phyloP scores from a whole-genome alignment of 306 rosid species.

The Cyclanthera cordifolia region DNA sequence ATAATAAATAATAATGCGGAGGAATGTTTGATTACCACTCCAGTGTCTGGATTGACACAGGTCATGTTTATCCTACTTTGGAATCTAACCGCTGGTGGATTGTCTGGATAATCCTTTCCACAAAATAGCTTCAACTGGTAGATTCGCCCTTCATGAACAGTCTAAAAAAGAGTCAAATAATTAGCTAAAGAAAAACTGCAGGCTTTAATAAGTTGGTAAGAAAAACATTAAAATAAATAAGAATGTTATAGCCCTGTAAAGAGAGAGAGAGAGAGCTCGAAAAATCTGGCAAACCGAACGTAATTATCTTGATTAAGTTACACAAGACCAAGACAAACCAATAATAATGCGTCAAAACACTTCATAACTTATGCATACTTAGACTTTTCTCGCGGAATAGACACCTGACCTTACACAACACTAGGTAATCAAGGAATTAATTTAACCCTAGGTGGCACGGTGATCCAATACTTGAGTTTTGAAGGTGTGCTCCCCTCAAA shows the following conservation, averaged over 20 bases:
- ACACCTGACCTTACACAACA: too few relatives aligned
- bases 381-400: too few relatives aligned
- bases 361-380: too few relatives aligned
- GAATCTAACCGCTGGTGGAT: slow-evolving; percentile 85
- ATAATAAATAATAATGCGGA: too few relatives aligned
- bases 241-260: background rate
- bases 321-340: slow-evolving; percentile 1
- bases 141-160: slow-evolving; percentile 93
- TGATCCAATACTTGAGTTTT: too few relatives aligned
- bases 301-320: too few relatives aligned
- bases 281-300: too few relatives aligned
- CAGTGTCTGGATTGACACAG: slow-evolving; percentile 74
- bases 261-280: too few relatives aligned
- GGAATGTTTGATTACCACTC: slow-evolving; percentile 44
- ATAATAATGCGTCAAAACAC: background rate
- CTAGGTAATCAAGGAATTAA: too few relatives aligned
- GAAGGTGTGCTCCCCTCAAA: too few relatives aligned
- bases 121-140: slow-evolving; percentile 90
- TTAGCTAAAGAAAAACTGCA: background rate
- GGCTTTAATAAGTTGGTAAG: background rate
- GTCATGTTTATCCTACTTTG: slow-evolving; percentile 92
- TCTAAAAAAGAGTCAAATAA: slow-evolving; percentile 25
- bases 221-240: background rate
- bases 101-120: slow-evolving; percentile 83
- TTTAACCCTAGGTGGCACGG: too few relatives aligned